Conservation (phyloP, 169 alveolate species). For the Blepharisma undulans region DNA sequence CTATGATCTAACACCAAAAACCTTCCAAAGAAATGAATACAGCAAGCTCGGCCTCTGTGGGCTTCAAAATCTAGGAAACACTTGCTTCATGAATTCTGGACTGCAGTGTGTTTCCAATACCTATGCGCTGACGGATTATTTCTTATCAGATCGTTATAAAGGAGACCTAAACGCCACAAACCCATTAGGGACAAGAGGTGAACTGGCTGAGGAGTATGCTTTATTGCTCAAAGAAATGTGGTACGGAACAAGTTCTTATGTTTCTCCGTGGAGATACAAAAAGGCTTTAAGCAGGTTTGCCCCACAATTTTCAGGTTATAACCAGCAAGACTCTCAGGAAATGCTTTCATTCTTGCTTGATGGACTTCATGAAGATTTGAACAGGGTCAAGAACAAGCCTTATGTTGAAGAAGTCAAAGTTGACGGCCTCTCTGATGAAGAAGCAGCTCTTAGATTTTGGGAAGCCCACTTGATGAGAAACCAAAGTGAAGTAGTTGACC, state of each 20-base stretch:
- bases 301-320: conserved; percentile 87
- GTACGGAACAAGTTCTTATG: conserved; percentile 70
- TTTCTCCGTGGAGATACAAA: conserved; percentile 88
- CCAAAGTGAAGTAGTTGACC: conserved; percentile 86
- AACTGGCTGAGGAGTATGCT: conserved; percentile 67
- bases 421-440: conserved; percentile 71
- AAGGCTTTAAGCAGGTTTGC: conserved; percentile 85
- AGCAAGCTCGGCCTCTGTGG: conserved; percentile 53
- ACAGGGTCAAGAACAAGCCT: conserved; percentile 88
- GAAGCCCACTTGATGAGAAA: conserved; percentile 83
- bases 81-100: conserved; percentile 84
- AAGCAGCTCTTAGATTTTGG: conserved; percentile 78
- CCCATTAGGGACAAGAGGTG: conserved; percentile 62
- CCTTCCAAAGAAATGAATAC: background rate
- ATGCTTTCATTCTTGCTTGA: conserved; percentile 87
- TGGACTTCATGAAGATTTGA: conserved; percentile 92
- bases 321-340: conserved; percentile 91
- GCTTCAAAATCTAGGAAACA: conserved; percentile 70
- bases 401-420: conserved; percentile 68
- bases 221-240: conserved; percentile 76
- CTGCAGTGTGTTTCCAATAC: conserved; percentile 83
- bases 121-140: conserved; percentile 63
- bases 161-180: conserved; percentile 45
- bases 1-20: background rate
- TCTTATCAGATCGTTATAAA: conserved; percentile 42